Percentiles rank a stretch among this genome's conserved stretches.
Evolutionary conservation across 2,329 filamentous ascomycete genomes (phyloP).

Genomic region (Cryphonectria nitschkei): DNA sequence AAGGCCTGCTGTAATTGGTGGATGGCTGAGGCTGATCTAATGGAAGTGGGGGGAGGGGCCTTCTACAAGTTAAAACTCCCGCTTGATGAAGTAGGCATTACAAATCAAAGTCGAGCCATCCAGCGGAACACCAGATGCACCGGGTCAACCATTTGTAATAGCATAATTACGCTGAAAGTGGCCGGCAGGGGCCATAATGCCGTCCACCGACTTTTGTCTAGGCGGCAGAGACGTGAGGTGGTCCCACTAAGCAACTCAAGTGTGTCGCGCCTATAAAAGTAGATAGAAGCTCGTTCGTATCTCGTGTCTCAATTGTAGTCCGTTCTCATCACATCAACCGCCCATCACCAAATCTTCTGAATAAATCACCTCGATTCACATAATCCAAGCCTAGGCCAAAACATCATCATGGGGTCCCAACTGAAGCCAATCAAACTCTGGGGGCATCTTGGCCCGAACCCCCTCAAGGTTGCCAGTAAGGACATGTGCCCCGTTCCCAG

Average conservation of each 20-base stretch:
- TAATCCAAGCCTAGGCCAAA: background rate
- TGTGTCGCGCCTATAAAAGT: background rate
- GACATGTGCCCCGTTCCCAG: background rate
- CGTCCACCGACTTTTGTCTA: background rate
- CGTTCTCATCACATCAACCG: background rate
- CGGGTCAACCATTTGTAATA: background rate
- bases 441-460: conserved; percentile 37
- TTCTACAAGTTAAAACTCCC: too few species aligned
- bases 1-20: background rate
- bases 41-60: background rate
- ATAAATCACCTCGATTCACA: background rate
- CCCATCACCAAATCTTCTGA: background rate
- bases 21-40: background rate
- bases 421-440: conserved; percentile 38
- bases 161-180: background rate
- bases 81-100: background rate
- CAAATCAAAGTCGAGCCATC: background rate
- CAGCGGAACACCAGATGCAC: background rate
- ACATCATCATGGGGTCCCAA: conserved; percentile 23
- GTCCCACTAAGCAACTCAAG: background rate
- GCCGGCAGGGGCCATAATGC: background rate
- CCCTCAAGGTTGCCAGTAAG: conserved; percentile 35
- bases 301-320: background rate
- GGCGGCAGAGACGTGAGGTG: background rate
- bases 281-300: background rate